Evolutionary conservation across 176 grass and related monocot genomes (phyloP).

Genomic region (Pontederia crassipes): DNA sequence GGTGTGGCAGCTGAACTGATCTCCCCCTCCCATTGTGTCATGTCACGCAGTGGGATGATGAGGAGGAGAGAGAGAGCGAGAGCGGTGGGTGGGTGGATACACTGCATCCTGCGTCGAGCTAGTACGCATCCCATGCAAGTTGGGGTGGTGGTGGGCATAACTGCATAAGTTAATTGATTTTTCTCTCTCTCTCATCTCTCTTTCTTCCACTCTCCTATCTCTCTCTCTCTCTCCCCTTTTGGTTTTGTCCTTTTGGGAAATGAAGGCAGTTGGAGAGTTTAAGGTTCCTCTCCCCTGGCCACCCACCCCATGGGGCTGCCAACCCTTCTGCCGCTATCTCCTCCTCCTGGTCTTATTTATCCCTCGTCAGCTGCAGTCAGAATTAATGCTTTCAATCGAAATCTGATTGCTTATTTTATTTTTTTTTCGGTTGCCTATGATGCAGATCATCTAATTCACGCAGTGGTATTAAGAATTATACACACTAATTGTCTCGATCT

Average conservation of each 20-base stretch:
- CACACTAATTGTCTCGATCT: too few relatives aligned
- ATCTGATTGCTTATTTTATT: too few relatives aligned
- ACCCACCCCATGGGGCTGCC: not conserved
- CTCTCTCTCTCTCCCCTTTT: not conserved
- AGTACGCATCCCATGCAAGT: not conserved
- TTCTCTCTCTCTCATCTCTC: too few relatives aligned
- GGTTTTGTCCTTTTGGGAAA: not conserved
- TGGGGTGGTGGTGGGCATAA: not conserved
- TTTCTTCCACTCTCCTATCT: too few relatives aligned
- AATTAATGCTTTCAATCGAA: too few relatives aligned
- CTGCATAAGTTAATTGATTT: not conserved
- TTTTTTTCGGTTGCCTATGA: too few relatives aligned
- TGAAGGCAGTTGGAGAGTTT: not conserved
- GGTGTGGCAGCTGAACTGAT: not conserved
- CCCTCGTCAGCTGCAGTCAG: too few relatives aligned
- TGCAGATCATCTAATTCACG: too few relatives aligned
- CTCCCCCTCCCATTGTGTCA: not conserved
- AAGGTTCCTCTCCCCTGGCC: constrained; percentile 15
- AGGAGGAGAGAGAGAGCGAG: too few relatives aligned
- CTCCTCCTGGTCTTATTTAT: too few relatives aligned
- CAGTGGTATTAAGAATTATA: too few relatives aligned
- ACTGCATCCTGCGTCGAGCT: constrained; percentile 1
- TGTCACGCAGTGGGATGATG: not conserved
- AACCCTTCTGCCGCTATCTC: too few relatives aligned
- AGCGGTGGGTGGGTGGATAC: not conserved